Percentiles rank a stretch among this genome's conserved stretches.
These are phyloP conservation scores for Babesia bovis DNA, from an alignment of 169 alveolate species.

Conservation along the genomic window DNA sequence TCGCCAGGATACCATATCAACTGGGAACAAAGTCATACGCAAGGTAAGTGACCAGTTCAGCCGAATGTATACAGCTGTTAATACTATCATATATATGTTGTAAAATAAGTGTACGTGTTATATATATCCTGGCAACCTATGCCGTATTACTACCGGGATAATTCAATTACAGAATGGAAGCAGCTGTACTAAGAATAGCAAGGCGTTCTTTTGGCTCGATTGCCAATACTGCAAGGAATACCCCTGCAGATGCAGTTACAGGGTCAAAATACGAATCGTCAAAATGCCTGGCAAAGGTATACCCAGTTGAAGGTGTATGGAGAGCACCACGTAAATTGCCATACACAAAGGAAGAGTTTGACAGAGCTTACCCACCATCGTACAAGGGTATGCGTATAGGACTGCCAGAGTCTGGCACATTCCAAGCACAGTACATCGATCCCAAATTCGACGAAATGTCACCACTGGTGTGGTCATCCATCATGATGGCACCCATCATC, in stretches of 20 bases:
- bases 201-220: constrained; percentile 10
- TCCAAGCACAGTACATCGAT: constrained; percentile 57
- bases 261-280: constrained; percentile 58
- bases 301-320: constrained; percentile 76
- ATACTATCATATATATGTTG: too few relatives aligned
- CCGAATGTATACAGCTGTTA: too few relatives aligned
- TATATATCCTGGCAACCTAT: too few relatives aligned
- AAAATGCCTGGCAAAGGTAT: constrained; percentile 62
- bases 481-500: constrained; percentile 52
- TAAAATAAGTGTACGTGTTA: too few relatives aligned
- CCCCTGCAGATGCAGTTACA: not conserved
- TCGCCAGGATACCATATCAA: too few relatives aligned
- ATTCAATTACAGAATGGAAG: constrained; percentile 8
- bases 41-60: not conserved
- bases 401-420: constrained; percentile 67
- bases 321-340: constrained; percentile 70
- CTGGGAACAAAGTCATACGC: too few relatives aligned
- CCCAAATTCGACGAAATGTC: constrained; percentile 65
- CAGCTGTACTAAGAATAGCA: not conserved
- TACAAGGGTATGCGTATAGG: constrained; percentile 77
- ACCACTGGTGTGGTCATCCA: constrained; percentile 65
- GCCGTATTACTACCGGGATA: too few relatives aligned
- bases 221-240: not conserved
- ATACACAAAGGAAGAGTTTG: constrained; percentile 69
- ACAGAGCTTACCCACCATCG: constrained; percentile 66